These are phyloP conservation scores for Serendipita vermifera DNA, from an alignment of 768 basidiomycete genomes.

Conservation along the genomic window DNA sequence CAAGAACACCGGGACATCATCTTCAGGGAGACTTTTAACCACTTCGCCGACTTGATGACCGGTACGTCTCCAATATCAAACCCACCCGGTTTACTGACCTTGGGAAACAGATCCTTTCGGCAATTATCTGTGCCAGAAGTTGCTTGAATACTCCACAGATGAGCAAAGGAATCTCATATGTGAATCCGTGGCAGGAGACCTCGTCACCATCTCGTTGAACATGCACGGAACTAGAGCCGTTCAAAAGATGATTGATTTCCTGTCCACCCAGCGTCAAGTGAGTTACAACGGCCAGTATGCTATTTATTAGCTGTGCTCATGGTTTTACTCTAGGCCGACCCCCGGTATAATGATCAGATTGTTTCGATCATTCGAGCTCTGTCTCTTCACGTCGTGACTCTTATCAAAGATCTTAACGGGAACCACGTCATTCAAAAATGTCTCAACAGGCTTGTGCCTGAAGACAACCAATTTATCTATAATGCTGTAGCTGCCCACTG, in stretches of 20 bases:
- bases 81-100: constrained; percentile 11
- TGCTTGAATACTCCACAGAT: constrained; percentile 92
- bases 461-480: constrained; percentile 99
- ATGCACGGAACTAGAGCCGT: constrained; percentile 99
- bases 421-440: constrained; percentile 99
- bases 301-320: not conserved
- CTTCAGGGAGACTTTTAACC: constrained; percentile 93
- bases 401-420: constrained; percentile 97
- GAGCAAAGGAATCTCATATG: constrained; percentile 95
- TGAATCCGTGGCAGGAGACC: constrained; percentile 92
- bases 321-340: constrained; percentile 50
- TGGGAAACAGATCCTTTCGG: constrained; percentile 75
- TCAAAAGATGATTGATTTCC: constrained; percentile 99
- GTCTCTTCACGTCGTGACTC: constrained; percentile 92
- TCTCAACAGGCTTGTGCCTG: constrained; percentile 91
- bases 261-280: constrained; percentile 87
- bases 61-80: constrained; percentile 33
- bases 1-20: constrained; percentile 98
- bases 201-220: constrained; percentile 95
- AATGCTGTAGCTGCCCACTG: constrained; percentile 98
- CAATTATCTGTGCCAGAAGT: constrained; percentile 97
- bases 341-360: constrained; percentile 78
- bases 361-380: constrained; percentile 93
- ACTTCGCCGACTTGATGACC: constrained; percentile 98
- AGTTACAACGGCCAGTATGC: constrained; percentile 25